Conservation (phyloP, 2,329 filamentous ascomycete genomes). For the Alternaria triticina region DNA sequence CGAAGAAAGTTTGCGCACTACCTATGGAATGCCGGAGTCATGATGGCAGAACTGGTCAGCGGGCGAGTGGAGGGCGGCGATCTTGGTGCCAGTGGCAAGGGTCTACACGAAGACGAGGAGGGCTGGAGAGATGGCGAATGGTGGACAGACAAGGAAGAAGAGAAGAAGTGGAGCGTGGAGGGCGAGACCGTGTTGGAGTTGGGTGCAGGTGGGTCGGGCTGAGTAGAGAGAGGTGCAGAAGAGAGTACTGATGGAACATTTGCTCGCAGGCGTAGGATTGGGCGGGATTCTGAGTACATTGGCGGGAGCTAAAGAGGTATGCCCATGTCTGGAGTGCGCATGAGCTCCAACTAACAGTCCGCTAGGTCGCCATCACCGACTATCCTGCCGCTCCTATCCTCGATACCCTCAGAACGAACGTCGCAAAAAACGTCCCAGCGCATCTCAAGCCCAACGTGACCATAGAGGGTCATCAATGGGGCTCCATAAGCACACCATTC, state of each 20-base stretch:
- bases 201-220: conserved; percentile 65
- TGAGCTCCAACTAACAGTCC: neutral
- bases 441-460: conserved; percentile 46
- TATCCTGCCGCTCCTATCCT: conserved; percentile 70
- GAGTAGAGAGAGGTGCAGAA: conserved; percentile 15
- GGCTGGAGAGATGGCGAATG: conserved; percentile 32
- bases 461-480: conserved; percentile 71
- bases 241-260: conserved; percentile 35
- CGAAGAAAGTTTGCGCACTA: conserved; percentile 72
- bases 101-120: conserved; percentile 30
- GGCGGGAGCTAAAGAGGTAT: conserved; percentile 53
- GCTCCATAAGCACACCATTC: conserved; percentile 56
- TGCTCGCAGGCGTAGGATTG: conserved; percentile 51
- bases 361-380: conserved; percentile 66
- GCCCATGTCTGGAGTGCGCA: conserved; percentile 20
- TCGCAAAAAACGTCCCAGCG: conserved; percentile 58
- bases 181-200: conserved; percentile 67
- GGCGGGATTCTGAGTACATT: conserved; percentile 55
- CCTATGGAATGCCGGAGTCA: conserved; percentile 70
- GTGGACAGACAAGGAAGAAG: conserved; percentile 44
- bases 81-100: conserved; percentile 19
- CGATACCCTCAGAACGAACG: conserved; percentile 64
- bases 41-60: conserved; percentile 54
- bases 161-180: conserved; percentile 54
- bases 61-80: conserved; percentile 24